Evolutionary conservation across 2,329 filamentous ascomycete species (phyloP).

Genomic region (Kalmusia sp.): DNA sequence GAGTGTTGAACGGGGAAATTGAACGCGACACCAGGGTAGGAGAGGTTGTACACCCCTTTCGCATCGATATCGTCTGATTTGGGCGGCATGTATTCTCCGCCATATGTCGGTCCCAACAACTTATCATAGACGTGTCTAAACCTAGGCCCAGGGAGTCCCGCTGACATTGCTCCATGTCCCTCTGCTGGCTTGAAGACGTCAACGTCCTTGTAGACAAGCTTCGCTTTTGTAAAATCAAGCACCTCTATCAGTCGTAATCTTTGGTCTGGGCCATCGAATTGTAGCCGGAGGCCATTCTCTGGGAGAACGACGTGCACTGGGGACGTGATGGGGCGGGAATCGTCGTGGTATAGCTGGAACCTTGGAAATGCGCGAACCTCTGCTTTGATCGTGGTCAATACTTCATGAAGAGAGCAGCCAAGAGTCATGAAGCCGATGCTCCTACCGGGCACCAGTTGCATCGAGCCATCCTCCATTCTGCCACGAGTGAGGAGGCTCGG

Average conservation of each 20-base stretch:
- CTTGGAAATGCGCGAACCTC: conserved; percentile 83
- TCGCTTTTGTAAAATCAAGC: conserved; percentile 84
- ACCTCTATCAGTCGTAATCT: conserved; percentile 90
- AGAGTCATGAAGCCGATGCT: conserved; percentile 65
- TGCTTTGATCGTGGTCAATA: conserved; percentile 85
- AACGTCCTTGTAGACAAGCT: conserved; percentile 80
- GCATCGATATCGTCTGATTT: conserved; percentile 57
- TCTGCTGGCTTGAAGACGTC: conserved; percentile 74
- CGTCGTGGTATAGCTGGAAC: conserved; percentile 82
- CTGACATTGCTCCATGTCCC: conserved; percentile 28
- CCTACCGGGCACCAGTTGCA: conserved; percentile 39
- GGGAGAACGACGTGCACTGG: conserved; percentile 80
- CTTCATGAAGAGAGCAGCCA: conserved; percentile 88
- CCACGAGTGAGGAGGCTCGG: not conserved
- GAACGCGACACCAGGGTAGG: conserved; percentile 93
- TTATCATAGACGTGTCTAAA: conserved; percentile 93
- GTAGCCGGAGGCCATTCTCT: conserved; percentile 84
- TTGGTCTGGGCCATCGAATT: conserved; percentile 94
- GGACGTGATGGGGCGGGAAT: conserved; percentile 74
- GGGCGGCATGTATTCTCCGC: conserved; percentile 85
- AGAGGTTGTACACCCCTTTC: conserved; percentile 83
- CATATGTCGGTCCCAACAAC: conserved; percentile 91
- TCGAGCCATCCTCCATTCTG: conserved; percentile 38
- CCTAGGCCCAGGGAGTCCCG: conserved; percentile 66
- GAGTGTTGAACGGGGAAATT: conserved; percentile 81